phyloP scores from a whole-genome alignment of 73 alveolate species.

The Urostyla sp. region DNA sequence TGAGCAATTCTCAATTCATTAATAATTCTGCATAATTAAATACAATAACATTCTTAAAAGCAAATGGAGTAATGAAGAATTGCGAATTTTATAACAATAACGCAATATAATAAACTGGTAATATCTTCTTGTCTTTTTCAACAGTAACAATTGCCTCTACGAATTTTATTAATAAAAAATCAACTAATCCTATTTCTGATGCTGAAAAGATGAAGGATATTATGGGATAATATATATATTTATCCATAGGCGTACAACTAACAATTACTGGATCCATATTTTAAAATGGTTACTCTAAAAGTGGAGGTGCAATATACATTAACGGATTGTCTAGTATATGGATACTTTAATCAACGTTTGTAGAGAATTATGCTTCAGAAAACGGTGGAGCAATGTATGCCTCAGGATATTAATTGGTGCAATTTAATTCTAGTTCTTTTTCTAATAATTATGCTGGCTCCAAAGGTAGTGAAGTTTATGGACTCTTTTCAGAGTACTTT shows the following conservation, averaged over 20 bases:
- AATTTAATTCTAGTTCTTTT: neutral
- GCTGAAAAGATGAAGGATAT: neutral
- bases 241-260: neutral
- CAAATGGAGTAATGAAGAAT: no score
- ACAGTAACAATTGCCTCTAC: no score
- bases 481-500: neutral
- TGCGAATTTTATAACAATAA: no score
- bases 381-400: conserved; percentile 61
- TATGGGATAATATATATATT: neutral
- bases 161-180: no score
- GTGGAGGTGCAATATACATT: conserved; percentile 51
- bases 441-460: neutral
- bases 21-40: no score
- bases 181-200: no score
- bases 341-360: conserved; percentile 1
- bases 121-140: no score
- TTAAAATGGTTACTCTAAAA: conserved; percentile 20
- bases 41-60: no score
- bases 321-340: conserved; percentile 10
- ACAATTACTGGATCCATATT: neutral
- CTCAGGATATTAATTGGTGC: neutral
- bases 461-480: conserved; percentile 35
- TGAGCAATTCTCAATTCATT: no score
- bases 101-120: no score
- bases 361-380: neutral